These are phyloP conservation scores for Cardiospermum halicacabum DNA, from an alignment of 345 rosid genomes.

Conservation along the genomic window DNA sequence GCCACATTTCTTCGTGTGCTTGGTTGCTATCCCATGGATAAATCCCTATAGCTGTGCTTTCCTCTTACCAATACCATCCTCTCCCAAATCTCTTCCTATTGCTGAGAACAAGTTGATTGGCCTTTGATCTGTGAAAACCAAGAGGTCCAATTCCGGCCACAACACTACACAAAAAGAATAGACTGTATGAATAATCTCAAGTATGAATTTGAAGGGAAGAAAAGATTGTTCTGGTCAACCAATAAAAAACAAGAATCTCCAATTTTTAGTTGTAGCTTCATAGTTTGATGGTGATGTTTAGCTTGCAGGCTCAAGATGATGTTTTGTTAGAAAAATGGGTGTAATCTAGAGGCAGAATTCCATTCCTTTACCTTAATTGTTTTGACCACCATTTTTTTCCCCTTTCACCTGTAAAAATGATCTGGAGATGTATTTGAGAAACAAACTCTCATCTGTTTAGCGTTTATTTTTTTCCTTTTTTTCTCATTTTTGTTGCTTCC, in stretches of 20 bases:
- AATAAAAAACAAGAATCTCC: background rate
- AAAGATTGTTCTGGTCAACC: background rate
- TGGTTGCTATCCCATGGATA: constrained; percentile 56
- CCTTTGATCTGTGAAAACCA: background rate
- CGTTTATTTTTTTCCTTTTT: too few species aligned
- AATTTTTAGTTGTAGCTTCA: background rate
- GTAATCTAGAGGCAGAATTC: background rate
- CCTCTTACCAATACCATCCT: background rate
- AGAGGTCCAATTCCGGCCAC: background rate
- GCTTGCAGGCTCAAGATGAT: background rate
- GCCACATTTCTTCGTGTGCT: constrained; percentile 62
- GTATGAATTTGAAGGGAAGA: background rate
- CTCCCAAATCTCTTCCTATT: background rate
- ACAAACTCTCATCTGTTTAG: background rate
- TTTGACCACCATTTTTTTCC: background rate
- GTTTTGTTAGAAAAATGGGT: background rate
- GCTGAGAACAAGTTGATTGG: too few species aligned
- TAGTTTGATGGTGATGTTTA: background rate
- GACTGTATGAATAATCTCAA: background rate
- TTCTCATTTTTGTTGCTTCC: too few species aligned
- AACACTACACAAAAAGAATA: background rate
- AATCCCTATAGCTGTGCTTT: constrained; percentile 11
- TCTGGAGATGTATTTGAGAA: background rate
- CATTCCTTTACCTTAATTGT: background rate
- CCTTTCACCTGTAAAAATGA: background rate